Evolutionary conservation across 192 early-diverging fungal species (phyloP), one percentile per base, ranked within the genome.

Genomic region (Gigaspora rosea): DNA sequence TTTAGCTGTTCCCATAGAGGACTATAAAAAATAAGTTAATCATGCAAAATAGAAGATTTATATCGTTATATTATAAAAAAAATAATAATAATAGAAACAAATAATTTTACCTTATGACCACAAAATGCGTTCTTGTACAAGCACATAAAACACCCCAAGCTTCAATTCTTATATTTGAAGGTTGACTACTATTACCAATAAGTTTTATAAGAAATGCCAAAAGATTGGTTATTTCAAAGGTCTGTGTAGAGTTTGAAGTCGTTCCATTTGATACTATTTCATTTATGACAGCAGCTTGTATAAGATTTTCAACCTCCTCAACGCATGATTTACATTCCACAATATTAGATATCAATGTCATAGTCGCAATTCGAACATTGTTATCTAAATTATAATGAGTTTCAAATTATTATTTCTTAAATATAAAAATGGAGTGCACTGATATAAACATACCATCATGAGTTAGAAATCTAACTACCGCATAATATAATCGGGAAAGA

Each of bases 111-210:
- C 62, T 59, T 6, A 80, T 48, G 13, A 61, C 47, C 0, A 35
- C 48, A 78, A 85, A 79, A 71, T 87, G 80, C 13, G 74, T 75
- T 57, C 80, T 80, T 16, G 85, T 76, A 12, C 81, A 79, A 12
- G 80, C 75, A 32, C 81, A 77, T 32, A 86, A 62, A 11, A 80
- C 65, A 51, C 76, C 71, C 87, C 87, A 89, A 0, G 79, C 79
- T 56, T 86, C 86, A 10, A 82, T 63, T 49, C 68, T 77, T 20
- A 81, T 52, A 4, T 36, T n/a, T 35, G 59, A 1, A 22, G 79
- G 51, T n/a, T 76, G 67, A 2, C 63, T 20, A 13, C 7, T 27
- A 47, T 46, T 68, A 5, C 52, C 63, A 68, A 83, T 59, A 5
- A 78, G 15, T 10, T 46, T n/a, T 49, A 85, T 35, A n/a, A 85